phyloP scores from a whole-genome alignment of 306 rosid genomes.

The Vicia villosa region DNA sequence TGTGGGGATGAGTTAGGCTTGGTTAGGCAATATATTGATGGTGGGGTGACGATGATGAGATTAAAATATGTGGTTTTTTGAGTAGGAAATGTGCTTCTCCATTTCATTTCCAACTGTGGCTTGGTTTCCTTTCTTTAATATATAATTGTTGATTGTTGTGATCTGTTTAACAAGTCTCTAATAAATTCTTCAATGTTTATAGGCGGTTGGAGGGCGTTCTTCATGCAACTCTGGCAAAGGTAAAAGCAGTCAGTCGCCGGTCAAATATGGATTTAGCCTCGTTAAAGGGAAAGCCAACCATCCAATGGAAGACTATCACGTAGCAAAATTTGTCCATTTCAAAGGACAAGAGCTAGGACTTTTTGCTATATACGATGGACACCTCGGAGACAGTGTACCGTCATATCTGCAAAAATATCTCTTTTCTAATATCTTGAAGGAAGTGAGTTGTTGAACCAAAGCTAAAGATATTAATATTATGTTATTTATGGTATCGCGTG shows the following conservation, averaged over 20 bases:
- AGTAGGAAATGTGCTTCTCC: constrained; percentile 23
- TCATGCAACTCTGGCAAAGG: constrained; percentile 85
- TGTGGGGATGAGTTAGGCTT: background rate
- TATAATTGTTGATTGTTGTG: background rate
- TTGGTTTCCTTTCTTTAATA: constrained; percentile 11
- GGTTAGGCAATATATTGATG: constrained; percentile 18
- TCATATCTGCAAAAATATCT: constrained; percentile 78
- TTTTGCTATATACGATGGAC: constrained; percentile 85
- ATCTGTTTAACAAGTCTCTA: constrained; percentile 21
- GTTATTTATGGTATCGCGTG: too few relatives aligned
- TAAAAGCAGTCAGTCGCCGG: constrained; percentile 61
- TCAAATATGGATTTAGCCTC: constrained; percentile 84
- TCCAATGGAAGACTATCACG: constrained; percentile 93
- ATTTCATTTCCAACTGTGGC: constrained; percentile 22
- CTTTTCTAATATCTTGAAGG: constrained; percentile 77
- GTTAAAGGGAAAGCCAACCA: constrained; percentile 96
- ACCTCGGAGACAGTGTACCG: constrained; percentile 83
- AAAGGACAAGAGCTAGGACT: constrained; percentile 74
- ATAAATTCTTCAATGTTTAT: constrained; percentile 21
- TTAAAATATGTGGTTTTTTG: constrained; percentile 19
- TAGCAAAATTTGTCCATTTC: constrained; percentile 61
- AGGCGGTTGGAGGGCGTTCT: constrained; percentile 75
- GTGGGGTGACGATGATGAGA: background rate
- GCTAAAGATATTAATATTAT: constrained; percentile 22
- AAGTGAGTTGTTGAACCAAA: constrained; percentile 59